Conservation (phyloP, 768 basidiomycete species). For the Cystofilobasidium macerans region DNA sequence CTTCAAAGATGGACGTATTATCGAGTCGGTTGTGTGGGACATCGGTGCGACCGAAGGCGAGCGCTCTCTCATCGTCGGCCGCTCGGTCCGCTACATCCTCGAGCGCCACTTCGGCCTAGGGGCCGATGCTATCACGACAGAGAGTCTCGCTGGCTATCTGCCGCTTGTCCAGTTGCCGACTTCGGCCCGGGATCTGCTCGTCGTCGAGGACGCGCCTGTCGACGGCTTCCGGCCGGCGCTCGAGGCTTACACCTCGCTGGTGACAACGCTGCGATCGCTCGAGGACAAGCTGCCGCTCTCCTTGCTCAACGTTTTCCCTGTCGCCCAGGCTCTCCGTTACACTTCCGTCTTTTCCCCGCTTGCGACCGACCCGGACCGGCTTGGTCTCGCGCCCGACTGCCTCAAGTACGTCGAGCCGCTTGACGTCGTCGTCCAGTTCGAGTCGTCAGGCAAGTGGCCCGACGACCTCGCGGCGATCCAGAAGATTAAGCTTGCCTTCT, state of each 20-base stretch:
- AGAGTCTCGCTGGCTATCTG: slow-evolving; percentile 40
- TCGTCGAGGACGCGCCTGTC: slow-evolving; percentile 32
- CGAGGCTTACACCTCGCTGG: slow-evolving; percentile 65
- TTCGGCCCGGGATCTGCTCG: slow-evolving; percentile 36
- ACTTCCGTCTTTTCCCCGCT: slow-evolving; percentile 69
- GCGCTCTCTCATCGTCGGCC: slow-evolving; percentile 60
- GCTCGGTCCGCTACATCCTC: slow-evolving; percentile 65
- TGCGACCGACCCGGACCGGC: slow-evolving; percentile 51
- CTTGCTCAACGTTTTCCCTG: slow-evolving; percentile 62
- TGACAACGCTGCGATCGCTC: slow-evolving; percentile 61
- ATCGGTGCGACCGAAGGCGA: slow-evolving; percentile 59
- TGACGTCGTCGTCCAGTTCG: slow-evolving; percentile 73
- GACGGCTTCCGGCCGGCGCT: slow-evolving; percentile 47
- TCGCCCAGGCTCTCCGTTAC: slow-evolving; percentile 66
- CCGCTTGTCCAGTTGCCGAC: slow-evolving; percentile 35
- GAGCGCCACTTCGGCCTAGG: slow-evolving; percentile 61
- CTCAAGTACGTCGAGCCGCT: slow-evolving; percentile 60
- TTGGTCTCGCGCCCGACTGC: slow-evolving; percentile 40
- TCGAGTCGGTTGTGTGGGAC: slow-evolving; percentile 95
- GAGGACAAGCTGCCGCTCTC: slow-evolving; percentile 56
- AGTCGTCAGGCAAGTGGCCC: slow-evolving; percentile 86
- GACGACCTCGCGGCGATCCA: slow-evolving; percentile 87
- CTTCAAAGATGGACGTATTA: slow-evolving; percentile 89
- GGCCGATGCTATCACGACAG: slow-evolving; percentile 35
- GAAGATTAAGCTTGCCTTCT: slow-evolving; percentile 84